Base-by-base conservation (phyloP, 805 yeast genomes). In the Teunomyces panamensis region DNA sequence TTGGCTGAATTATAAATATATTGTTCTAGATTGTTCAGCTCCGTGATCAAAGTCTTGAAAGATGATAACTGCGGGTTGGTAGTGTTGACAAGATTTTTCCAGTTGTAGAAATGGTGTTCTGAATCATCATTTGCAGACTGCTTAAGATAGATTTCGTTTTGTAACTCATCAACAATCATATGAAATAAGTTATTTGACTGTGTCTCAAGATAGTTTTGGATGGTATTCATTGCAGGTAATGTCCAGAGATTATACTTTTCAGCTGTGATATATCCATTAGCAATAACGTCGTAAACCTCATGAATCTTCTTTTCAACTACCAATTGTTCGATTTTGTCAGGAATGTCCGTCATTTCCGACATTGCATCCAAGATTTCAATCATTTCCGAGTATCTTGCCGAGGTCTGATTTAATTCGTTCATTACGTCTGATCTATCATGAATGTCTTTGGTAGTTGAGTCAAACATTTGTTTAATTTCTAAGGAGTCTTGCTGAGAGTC, bases 161-260 rank as follows among this genome's bases (percentile, higher is more conserved):
- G 83, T 36, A 89, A 67, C 57, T 90, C 96, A 52, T 87, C 96
- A n/a, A 87, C 70, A 14, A 91, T 70, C 52, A 80, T 79, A 42
- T 84, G 89, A 57, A 85, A 84, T 27, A 91, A 68, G 36, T 78
- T 75, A 48, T 79, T 80, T 11, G 79, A 75, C 52, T 84, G 90
- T 2, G 69, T 59, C 43, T 80, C 79, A 13, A 85, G 67, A 51
- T 79, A 79, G 37, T 68, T 75, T 48, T 75, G 79, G 5, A 81
- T 64, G 10, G 79, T 69, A 10, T 62, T 59, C 62, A 86, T 68
- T 0, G 85, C 80, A 1, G 81, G 73, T 16, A 87, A 63, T 36
- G 75, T 67, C 83, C 87, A 84, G 26, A 87, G 59, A 11, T 75
- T 73, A 56, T 78, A 78, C 35, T 70, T 65, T 11, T 77, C 78